Evolutionary conservation across 2,329 filamentous ascomycete genomes (phyloP), one percentile per base, ranked within the genome.

Genomic region (Exophiala aquamarina): DNA sequence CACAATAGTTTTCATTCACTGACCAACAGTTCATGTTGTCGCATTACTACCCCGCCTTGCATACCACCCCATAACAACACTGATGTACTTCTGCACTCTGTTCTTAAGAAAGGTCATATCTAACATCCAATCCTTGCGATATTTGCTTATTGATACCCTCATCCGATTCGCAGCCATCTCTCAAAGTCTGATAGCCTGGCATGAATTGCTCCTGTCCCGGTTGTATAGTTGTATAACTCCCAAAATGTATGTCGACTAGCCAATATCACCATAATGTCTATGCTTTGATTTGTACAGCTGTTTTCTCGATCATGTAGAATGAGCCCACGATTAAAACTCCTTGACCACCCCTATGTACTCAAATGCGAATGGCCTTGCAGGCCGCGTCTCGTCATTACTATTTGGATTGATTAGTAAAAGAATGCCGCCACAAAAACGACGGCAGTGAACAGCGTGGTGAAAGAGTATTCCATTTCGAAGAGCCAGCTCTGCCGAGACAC

Each of bases 401-500:
- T 37, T 9, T 37, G 8, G 20, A 8, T 37, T 37, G 35, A 19
- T 39, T 21, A 45, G 37, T 60, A 64, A 33, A 66, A 61, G 56
- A 66, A 68, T 31, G 66, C 63, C 31, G 63, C 65, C 18, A 74
- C 70, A 57, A 81, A 81, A 44, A 78, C 61, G 43, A 77, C 52
- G 26, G 66, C 60, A 2, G 78, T 81, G 57, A 71, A 80, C 3
- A 65, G 52, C 1, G 77, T 80, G 6, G 75, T 71, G 2, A 72
- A 48, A 3, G 71, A 76, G 59, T 78, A 74, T 65, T 81, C 75
- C 35, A 78, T 53, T 64, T 81, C 78, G 59, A 79, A 80, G 70
- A 74, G 78, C 14, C 75, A 74, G 7, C 75, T 75, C 62, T 77
- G 74, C 23, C 70, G 72, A 39, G 72, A 72, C 57, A 78, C 79